Base-by-base conservation (phyloP, 345 rosid species). In the Geranium brycei region DNA sequence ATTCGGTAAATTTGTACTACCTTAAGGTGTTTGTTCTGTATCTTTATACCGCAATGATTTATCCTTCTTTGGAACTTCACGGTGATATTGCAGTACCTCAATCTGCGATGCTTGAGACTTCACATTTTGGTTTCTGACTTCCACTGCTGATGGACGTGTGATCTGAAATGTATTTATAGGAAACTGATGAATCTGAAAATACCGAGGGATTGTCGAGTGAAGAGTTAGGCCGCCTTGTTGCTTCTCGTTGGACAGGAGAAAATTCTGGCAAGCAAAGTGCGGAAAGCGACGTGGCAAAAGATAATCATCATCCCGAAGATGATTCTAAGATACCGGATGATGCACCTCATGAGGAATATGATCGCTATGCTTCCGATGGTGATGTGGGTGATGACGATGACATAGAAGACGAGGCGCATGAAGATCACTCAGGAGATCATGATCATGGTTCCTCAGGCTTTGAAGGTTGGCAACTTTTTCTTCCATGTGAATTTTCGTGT, bases 231-330 rank as follows among this genome's bases (percentile, higher is more conserved):
- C 91, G 83, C 68, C 95, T 85, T 71, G 84, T 95, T 74, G 97
- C 93, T 32, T 95, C 97, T 73, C 96, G 97, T 57, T 95, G 99
- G 99, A 91, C 99, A 1, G 91, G 99, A 69, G 84, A 82, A 68
- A 82, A 71, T 60, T 66, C 79, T 28, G 87, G 83, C 63, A 80
- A 80, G 76, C 72, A 81, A 71, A 60, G 72, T 15, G 73, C 65
- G 71, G 71, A 62, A 66, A 47, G 53, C 11, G 82, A 19, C 66
- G 60, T 65, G 40, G 66, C 67, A 64, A 71, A 69, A 64, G 77
- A 69, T 19, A 61, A 71, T 60, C 79, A 78, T 72, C 79, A 78
- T 67, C 74, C 58, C 64, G 10, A 1, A 35, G 41, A 3, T 35
- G 41, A 35, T 35, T 4, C 7, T 35, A 4, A 35, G 7, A 35